Base-by-base conservation (phyloP, 2,329 filamentous ascomycete species). In the Clarireedia monteithiana region DNA sequence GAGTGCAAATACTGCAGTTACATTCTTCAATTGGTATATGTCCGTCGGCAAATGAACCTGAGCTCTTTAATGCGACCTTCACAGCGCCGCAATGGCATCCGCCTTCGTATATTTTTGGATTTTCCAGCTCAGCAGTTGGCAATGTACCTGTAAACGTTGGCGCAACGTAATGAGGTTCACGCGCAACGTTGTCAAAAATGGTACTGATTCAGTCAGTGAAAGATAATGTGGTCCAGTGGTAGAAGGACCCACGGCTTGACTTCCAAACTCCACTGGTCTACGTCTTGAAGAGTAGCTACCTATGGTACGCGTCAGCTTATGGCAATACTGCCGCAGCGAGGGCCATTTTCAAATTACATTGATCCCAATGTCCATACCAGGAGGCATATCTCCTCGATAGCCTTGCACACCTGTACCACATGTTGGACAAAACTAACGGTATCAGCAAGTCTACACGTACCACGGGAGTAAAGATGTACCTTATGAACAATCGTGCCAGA, bases 391-490 rank as follows among this genome's bases (percentile, higher is more conserved):
- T 0, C 65, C 61, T 40, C 65, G 64, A 5, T 63, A 63, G 2
- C 64, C 68, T 56, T 76, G 60, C 5, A 81, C 57, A 2, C 71
- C 67, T 5, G 73, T 76, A 27, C 75, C 78, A 60, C 80, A 83
- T 2, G 62, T 72, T 5, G 74, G 63, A 60, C 80, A 83, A 62
- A 81, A 82, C 77, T 80, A 56, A 27, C 46, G 1, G 10, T 44
- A 45, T 53, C 17, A 49, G 42, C 5, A 48, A 26, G 12, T 40
- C 17, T 20, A 45, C 20, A 12, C 6, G 10, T 45, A 45, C 23
- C 5, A 27, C 36, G 9, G 34, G 57, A 39, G 40, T 10, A 34
- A 34, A 54, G 6, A 49, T n/a, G 20, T 58, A 65, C 77, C 67
- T 74, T 76, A 66, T 81, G 76, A 12, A 61, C 57, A 20, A 72